Evolutionary conservation across 1,284 basidiomycete genomes (phyloP).

Genomic region (Leucoagaricus sp.): DNA sequence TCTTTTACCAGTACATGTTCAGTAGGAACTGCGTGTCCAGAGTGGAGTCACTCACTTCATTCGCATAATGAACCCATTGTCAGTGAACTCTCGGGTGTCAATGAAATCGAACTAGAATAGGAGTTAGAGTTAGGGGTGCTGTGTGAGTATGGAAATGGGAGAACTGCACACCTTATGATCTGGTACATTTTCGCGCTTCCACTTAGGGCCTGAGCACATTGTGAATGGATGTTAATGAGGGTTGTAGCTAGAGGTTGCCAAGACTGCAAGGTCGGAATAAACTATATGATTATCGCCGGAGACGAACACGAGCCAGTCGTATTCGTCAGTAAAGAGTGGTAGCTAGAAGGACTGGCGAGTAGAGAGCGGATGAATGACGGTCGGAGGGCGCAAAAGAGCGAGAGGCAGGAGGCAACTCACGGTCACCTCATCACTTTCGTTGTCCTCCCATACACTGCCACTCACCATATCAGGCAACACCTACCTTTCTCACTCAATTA

Average conservation of each 20-base stretch:
- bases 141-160: conserved; percentile 1
- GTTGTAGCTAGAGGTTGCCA: conserved; percentile 22
- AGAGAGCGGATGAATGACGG: conserved; percentile 18
- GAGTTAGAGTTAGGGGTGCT: conserved; percentile 21
- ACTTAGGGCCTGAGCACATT: conserved; percentile 77
- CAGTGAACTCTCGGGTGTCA: conserved; percentile 89
- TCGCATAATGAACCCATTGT: conserved; percentile 84
- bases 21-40: conserved; percentile 2
- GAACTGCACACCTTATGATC: conserved; percentile 85
- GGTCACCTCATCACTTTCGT: conserved; percentile 3
- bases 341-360: conserved; percentile 29
- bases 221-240: conserved; percentile 16
- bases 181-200: conserved; percentile 97
- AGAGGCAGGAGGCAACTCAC: conserved; percentile 6
- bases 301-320: conserved; percentile 70
- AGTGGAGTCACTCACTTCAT: conserved; percentile 66
- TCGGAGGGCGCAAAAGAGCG: conserved; percentile 8
- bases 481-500: not conserved
- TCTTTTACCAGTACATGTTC: conserved; percentile 43
- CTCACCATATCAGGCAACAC: conserved; percentile 3
- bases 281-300: conserved; percentile 20
- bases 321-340: conserved; percentile 38
- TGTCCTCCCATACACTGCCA: conserved; percentile 9
- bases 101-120: conserved; percentile 90
- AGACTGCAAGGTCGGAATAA: conserved; percentile 25